These are phyloP conservation scores for Wickerhamomyces subpelliculosus DNA, from an alignment of 805 yeast species.

Conservation along the genomic window DNA sequence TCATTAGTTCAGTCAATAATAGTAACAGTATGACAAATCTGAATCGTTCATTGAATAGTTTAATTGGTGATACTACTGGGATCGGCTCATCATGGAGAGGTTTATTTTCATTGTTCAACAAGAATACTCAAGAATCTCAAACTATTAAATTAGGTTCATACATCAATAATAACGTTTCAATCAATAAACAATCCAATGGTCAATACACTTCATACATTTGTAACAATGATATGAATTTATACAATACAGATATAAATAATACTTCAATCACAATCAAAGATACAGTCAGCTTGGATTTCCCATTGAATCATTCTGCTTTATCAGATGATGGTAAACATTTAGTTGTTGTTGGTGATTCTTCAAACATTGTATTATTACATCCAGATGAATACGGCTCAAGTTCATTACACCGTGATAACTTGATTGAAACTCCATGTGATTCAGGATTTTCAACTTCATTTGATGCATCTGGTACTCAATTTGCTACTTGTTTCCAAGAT, in stretches of 20 bases:
- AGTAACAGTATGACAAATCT: conserved; percentile 4
- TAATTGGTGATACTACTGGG: conserved; percentile 20
- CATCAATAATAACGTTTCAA: conserved; percentile 73
- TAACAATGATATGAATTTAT: conserved; percentile 74
- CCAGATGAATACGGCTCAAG: conserved; percentile 28
- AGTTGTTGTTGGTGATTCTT: conserved; percentile 73
- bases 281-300: conserved; percentile 47
- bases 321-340: conserved; percentile 56
- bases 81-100: conserved; percentile 48
- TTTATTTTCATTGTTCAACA: conserved; percentile 49
- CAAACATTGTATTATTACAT: conserved; percentile 49
- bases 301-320: conserved; percentile 67
- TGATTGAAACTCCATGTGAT: conserved; percentile 56
- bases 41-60: conserved; percentile 1
- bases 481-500: conserved; percentile 80
- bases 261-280: conserved; percentile 37
- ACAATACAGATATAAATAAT: conserved; percentile 51
- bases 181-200: conserved; percentile 36
- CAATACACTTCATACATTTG: conserved; percentile 61
- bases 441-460: conserved; percentile 80
- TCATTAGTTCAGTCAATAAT: conserved; percentile 31
- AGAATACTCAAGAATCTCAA: conserved; percentile 37
- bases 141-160: conserved; percentile 66
- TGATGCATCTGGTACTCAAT: conserved; percentile 65
- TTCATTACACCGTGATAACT: conserved; percentile 23